A percentile compares a stretch with the other conserved stretches of the same genome.
Conservation (phyloP, 2,329 filamentous ascomycete species). For the Sclerotinia glacialis region DNA sequence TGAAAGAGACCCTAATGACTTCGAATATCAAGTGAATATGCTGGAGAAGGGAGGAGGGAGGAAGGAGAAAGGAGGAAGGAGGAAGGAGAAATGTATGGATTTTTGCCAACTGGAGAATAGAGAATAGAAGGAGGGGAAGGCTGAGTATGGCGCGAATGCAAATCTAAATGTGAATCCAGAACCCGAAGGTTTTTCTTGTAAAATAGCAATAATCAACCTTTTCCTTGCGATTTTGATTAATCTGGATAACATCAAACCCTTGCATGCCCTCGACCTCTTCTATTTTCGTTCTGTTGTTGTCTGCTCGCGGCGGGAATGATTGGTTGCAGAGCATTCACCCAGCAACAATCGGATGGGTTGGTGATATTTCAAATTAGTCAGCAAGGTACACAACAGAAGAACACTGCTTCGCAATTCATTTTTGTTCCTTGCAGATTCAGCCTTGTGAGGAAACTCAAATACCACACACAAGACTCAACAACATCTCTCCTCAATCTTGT, state of each 20-base stretch:
- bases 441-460: constrained; percentile 17
- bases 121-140: constrained; percentile 1
- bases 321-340: constrained; percentile 22
- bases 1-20: constrained; percentile 2
- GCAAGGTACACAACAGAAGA: neutral
- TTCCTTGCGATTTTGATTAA: neutral
- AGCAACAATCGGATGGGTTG: constrained; percentile 20
- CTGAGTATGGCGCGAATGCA: neutral
- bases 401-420: neutral
- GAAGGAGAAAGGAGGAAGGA: neutral
- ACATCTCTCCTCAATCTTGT: neutral
- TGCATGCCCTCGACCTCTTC: constrained; percentile 5
- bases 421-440: constrained; percentile 17
- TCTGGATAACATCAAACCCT: constrained; percentile 11
- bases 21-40: constrained; percentile 2
- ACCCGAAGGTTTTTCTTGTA: neutral
- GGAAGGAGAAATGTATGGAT: neutral
- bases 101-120: neutral
- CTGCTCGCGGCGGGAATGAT: constrained; percentile 16
- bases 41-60: neutral
- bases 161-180: constrained; percentile 1
- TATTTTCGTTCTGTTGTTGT: constrained; percentile 19
- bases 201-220: neutral
- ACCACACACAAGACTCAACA: neutral
- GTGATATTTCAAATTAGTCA: constrained; percentile 10